A percentile compares a stretch with the other conserved stretches of the same genome.
Evolutionary conservation across 2,329 filamentous ascomycete species (phyloP).

Genomic region (Colletotrichum sp.): DNA sequence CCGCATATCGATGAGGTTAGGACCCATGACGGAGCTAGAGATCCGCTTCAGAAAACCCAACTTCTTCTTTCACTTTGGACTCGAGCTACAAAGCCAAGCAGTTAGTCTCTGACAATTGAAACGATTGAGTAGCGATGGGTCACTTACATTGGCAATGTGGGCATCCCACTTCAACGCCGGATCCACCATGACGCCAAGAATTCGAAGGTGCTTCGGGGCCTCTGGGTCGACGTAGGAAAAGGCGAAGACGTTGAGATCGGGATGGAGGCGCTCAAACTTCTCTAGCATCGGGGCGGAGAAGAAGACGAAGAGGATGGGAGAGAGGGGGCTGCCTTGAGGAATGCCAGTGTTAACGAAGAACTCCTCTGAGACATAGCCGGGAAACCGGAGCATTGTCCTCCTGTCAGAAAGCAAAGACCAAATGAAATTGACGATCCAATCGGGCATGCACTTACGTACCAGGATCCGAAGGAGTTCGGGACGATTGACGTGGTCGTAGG

Average conservation of each 20-base stretch:
- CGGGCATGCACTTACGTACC: neutral
- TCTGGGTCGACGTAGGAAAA: neutral
- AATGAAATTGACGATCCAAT: neutral
- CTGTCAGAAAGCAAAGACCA: neutral
- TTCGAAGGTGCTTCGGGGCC: neutral
- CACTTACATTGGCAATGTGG: neutral
- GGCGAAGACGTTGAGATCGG: neutral
- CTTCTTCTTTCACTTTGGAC: neutral
- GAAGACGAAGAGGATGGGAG: constrained; percentile 2
- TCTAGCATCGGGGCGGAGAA: neutral
- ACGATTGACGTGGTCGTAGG: neutral
- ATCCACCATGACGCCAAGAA: neutral
- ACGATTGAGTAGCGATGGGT: neutral
- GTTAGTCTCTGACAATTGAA: neutral
- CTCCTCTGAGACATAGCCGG: neutral
- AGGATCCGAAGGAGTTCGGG: neutral
- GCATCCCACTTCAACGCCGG: neutral
- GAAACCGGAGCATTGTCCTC: neutral
- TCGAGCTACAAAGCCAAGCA: neutral
- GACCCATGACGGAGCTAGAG: neutral
- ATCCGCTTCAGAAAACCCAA: neutral
- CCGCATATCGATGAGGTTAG: neutral
- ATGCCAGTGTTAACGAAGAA: neutral
- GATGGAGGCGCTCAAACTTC: too few relatives aligned
- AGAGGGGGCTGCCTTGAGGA: neutral